These are phyloP conservation scores for Physcomitrium patens DNA, from an alignment of 225 moss, liverwort and hornwort species.

Conservation along the genomic window DNA sequence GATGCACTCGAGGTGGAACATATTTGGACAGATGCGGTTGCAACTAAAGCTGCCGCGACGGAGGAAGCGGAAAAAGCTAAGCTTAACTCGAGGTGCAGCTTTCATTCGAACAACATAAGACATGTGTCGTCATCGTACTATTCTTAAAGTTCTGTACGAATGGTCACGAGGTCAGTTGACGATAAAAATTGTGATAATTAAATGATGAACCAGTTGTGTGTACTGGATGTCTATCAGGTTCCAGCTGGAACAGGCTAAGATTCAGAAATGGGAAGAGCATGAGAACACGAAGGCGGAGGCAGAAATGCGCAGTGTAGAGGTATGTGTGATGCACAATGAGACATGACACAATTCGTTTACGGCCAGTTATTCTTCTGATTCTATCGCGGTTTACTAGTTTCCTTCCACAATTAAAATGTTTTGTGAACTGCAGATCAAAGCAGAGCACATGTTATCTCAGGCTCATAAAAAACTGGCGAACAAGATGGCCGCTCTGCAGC, in stretches of 20 bases:
- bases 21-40: constrained; percentile 54
- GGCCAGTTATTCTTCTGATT: neutral
- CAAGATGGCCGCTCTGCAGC: constrained; percentile 50
- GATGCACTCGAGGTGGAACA: constrained; percentile 57
- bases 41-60: constrained; percentile 71
- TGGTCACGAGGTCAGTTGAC: too few relatives aligned
- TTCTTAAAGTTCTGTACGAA: too few relatives aligned
- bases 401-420: neutral
- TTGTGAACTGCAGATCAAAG: constrained; percentile 62
- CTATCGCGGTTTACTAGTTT: too few relatives aligned
- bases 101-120: neutral
- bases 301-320: constrained; percentile 84
- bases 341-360: too few relatives aligned
- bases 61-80: constrained; percentile 80
- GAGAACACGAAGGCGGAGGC: constrained; percentile 90
- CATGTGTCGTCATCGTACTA: neutral
- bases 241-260: constrained; percentile 75
- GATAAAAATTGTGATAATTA: too few relatives aligned
- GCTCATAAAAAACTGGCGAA: constrained; percentile 71
- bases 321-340: constrained; percentile 8
- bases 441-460: constrained; percentile 69
- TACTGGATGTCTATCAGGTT: constrained; percentile 43
- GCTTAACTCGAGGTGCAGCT: constrained; percentile 61
- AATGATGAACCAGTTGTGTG: neutral
- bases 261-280: constrained; percentile 80